Percentiles rank a stretch among this genome's conserved stretches.
phyloP scores from a whole-genome alignment of 805 yeast genomes.

The Kluyveromyces siamensis region DNA sequence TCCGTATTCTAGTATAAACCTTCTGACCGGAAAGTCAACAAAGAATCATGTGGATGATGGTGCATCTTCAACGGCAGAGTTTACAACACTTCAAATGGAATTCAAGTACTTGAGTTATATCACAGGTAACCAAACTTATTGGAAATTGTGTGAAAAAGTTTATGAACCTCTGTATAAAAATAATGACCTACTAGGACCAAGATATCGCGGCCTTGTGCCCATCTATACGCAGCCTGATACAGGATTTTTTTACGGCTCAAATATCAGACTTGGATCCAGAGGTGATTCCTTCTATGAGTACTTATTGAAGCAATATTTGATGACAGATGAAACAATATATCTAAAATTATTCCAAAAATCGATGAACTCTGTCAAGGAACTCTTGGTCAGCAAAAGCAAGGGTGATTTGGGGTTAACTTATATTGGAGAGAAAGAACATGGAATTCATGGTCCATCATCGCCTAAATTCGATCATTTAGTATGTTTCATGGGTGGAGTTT shows the following conservation, averaged over 20 bases:
- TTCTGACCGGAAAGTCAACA: constrained; percentile 52
- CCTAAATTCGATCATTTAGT: constrained; percentile 88
- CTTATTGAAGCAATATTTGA: constrained; percentile 74
- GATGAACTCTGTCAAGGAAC: constrained; percentile 64
- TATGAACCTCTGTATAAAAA: constrained; percentile 59
- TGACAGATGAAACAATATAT: constrained; percentile 58
- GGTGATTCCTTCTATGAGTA: constrained; percentile 94
- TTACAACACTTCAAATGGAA: constrained; percentile 77
- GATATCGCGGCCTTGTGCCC: constrained; percentile 68
- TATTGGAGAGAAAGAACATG: constrained; percentile 70
- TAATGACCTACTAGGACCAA: constrained; percentile 28
- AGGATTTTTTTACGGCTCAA: constrained; percentile 54
- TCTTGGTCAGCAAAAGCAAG: constrained; percentile 48
- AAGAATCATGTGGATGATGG: constrained; percentile 60
- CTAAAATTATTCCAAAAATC: constrained; percentile 69
- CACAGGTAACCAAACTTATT: constrained; percentile 70
- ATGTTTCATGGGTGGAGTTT: constrained; percentile 82
- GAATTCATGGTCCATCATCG: constrained; percentile 50
- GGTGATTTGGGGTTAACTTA: constrained; percentile 53
- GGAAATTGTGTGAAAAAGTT: constrained; percentile 71
- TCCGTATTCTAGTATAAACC: constrained; percentile 73
- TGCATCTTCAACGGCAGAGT: constrained; percentile 85
- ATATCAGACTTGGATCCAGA: constrained; percentile 78
- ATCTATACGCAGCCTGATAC: constrained; percentile 68
- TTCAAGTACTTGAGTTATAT: constrained; percentile 71